phyloP scores from a whole-genome alignment of 768 basidiomycete genomes.

The Pleurotus tuber-regium region DNA sequence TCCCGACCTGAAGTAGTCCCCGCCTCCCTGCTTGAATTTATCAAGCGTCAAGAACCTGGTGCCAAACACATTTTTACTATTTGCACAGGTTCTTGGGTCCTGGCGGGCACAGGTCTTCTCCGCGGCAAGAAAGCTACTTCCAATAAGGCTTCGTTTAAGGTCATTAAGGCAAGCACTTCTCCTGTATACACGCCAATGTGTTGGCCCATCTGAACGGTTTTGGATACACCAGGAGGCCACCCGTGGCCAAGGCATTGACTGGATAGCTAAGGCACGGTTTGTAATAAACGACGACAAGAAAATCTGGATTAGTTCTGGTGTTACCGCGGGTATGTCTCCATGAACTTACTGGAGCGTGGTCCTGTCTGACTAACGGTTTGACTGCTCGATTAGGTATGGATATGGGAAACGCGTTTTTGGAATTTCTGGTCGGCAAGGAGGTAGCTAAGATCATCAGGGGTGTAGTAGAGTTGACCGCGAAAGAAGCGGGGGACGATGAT shows the following conservation, averaged over 20 bases:
- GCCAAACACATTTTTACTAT: conserved; percentile 26
- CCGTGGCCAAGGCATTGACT: conserved; percentile 23
- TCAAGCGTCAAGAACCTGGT: conserved; percentile 15
- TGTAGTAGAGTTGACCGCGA: conserved; percentile 18
- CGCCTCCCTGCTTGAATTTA: conserved; percentile 11
- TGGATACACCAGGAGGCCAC: conserved; percentile 18
- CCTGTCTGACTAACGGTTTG: not conserved
- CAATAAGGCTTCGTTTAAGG: conserved; percentile 25
- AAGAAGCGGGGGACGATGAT: conserved; percentile 21
- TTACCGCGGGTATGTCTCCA: conserved; percentile 28
- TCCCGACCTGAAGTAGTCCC: not conserved
- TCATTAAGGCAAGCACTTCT: conserved; percentile 15
- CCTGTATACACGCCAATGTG: not conserved
- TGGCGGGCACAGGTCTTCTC: conserved; percentile 26
- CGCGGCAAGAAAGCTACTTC: conserved; percentile 28
- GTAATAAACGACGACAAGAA: conserved; percentile 31
- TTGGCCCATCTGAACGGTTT: not conserved
- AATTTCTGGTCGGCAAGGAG: conserved; percentile 23
- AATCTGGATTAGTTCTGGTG: conserved; percentile 36
- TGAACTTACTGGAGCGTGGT: conserved; percentile 5
- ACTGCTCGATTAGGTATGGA: conserved; percentile 24
- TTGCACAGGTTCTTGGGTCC: conserved; percentile 25
- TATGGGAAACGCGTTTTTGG: conserved; percentile 32
- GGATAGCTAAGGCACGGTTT: conserved; percentile 37
- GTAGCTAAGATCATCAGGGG: conserved; percentile 17